A percentile compares a stretch with the other conserved stretches of the same genome.
These are phyloP conservation scores for Heterobasidion annosum DNA, from an alignment of 1,284 basidiomycete genomes.

Conservation along the genomic window DNA sequence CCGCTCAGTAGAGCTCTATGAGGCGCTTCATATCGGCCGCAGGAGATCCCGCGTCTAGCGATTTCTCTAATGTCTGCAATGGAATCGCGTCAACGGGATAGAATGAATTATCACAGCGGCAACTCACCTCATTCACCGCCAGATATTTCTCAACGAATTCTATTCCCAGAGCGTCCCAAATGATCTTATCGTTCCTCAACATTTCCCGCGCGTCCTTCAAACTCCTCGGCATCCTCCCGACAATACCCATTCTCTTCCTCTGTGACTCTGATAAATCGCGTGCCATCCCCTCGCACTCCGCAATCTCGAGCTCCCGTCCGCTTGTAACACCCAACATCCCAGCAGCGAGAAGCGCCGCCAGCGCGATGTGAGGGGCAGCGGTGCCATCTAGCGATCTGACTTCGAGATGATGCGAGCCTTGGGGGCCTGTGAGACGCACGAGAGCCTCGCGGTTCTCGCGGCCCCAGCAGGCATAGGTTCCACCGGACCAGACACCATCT, in stretches of 20 bases:
- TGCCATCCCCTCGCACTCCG: constrained; percentile 29
- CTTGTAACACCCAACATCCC: constrained; percentile 34
- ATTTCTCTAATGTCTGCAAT: constrained; percentile 12
- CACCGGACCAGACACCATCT: constrained; percentile 64
- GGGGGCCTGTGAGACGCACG: constrained; percentile 48
- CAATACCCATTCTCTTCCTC: constrained; percentile 32
- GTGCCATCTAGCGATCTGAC: constrained; percentile 56
- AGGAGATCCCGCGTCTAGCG: constrained; percentile 5
- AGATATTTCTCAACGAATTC: constrained; percentile 42
- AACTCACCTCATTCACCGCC: constrained; percentile 36
- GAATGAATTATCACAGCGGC: background rate
- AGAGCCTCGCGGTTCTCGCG: constrained; percentile 60
- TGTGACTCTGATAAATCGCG: constrained; percentile 31
- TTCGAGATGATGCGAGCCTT: constrained; percentile 50
- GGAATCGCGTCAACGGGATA: background rate
- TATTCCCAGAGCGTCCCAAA: constrained; percentile 31
- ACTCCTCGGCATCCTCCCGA: constrained; percentile 31
- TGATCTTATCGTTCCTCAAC: constrained; percentile 24
- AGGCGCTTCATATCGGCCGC: background rate
- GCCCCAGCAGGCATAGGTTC: constrained; percentile 63
- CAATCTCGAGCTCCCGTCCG: constrained; percentile 23
- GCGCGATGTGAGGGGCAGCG: constrained; percentile 29
- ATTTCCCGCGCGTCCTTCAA: constrained; percentile 34
- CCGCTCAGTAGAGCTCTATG: background rate
- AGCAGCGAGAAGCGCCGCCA: constrained; percentile 39